Percentiles rank a stretch among this genome's conserved stretches.
phyloP scores from a whole-genome alignment of 345 rosid genomes.

The Pelargonium nanum region DNA sequence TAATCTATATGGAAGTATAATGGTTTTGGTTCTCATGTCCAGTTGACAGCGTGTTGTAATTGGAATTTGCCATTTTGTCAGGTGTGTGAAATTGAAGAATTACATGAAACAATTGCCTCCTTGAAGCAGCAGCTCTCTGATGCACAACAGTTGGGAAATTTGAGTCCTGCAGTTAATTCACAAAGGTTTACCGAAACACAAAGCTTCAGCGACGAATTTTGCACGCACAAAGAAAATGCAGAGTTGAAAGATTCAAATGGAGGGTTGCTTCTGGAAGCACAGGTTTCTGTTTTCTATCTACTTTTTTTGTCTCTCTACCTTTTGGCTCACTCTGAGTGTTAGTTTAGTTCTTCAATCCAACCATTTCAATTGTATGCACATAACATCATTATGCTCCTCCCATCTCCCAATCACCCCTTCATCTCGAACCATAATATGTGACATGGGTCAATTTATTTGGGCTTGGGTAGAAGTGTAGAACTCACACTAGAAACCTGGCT shows the following conservation, averaged over 20 bases:
- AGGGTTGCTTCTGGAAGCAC: conserved; percentile 28
- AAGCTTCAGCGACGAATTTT: conserved; percentile 19
- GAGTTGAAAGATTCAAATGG: conserved; percentile 22
- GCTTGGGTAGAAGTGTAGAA: too few species aligned
- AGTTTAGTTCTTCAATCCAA: not conserved
- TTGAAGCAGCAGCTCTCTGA: conserved; percentile 68
- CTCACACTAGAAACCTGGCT: too few species aligned
- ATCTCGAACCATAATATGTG: too few species aligned
- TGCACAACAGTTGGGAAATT: conserved; percentile 37
- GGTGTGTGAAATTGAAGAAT: conserved; percentile 63
- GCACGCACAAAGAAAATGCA: conserved; percentile 20
- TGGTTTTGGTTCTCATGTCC: too few species aligned
- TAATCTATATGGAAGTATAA: not conserved
- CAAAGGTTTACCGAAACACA: conserved; percentile 28
- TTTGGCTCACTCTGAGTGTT: not conserved
- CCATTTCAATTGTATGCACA: not conserved
- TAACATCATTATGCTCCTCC: too few species aligned
- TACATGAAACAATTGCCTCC: conserved; percentile 52
- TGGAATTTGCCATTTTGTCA: conserved; percentile 18
- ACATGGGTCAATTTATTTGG: too few species aligned
- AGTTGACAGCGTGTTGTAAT: not conserved
- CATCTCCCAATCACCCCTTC: too few species aligned
- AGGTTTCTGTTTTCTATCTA: conserved; percentile 33
- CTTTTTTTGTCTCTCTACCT: not conserved
- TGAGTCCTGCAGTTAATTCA: conserved; percentile 27